Evolutionary conservation across 2,329 filamentous ascomycete genomes (phyloP), one percentile per base, ranked within the genome.

Genomic region (Bipolaris zeicola): DNA sequence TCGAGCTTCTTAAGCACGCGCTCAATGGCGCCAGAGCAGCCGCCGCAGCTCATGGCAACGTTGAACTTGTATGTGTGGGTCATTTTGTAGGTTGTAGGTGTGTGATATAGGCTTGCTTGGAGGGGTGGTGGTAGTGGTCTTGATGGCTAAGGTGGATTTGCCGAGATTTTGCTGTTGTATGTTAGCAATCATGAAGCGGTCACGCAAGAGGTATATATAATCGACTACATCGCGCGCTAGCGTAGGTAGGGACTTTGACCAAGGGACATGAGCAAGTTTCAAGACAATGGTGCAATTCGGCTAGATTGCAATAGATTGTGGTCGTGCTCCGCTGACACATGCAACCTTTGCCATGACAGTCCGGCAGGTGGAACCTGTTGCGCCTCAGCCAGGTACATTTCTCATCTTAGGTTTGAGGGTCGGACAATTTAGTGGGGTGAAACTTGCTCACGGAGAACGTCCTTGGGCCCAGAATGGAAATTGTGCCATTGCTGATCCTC

Each of bases 11-110:
- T 94, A 64, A 99, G 87, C 43, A 97, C 92, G 50, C 92, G 86
- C 79, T 96, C 90, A 42, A 99, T 85, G 66, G 95, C 95, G 72
- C 93, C 92, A 43, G 93, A 97, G 88, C 95, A 99, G 77, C 95
- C 95, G 75, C 91, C 87, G 81, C 95, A 99, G 83, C 83, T 90
- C 95, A 99, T 99, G 79, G 82, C 84, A 77, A 98, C 87, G 79
- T 93, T 88, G 84, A 98, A 98, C 78, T 95, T 91, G 89, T 98
- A 98, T 67, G 87, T 91, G 83, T 96, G 92, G 58, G 75, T 67
- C 90, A 93, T 92, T 70, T 66, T 82, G 72, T 47, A 48, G 53
- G 43, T 50, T 49, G 45, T 45, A n/a, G 38, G 53, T 50, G 43
- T 57, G 36, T 11, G 26, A 37, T 37, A 52, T 55, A 26, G 41